Evolutionary conservation across 2,329 filamentous ascomycete genomes (phyloP).

Genomic region (Incumbomyces lentus): DNA sequence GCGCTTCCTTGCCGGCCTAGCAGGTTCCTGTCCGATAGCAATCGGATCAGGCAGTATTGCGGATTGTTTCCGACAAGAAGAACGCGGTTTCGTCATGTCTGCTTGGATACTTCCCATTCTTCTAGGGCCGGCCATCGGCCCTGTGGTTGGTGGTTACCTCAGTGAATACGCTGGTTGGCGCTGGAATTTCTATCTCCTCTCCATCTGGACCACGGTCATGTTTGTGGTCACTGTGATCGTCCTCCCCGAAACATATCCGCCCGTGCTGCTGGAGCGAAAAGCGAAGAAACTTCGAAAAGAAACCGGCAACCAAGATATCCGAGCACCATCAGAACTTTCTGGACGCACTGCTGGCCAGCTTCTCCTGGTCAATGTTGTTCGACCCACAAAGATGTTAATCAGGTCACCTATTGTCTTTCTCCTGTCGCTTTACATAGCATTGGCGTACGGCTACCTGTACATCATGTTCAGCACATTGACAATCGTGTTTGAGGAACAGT

Average conservation of each 20-base stretch:
- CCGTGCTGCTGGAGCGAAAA: conserved; percentile 60
- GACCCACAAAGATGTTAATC: conserved; percentile 79
- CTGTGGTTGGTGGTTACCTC: conserved; percentile 64
- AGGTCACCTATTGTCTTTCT: conserved; percentile 75
- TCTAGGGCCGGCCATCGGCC: conserved; percentile 57
- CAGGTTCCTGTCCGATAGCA: conserved; percentile 78
- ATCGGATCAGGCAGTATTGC: conserved; percentile 72
- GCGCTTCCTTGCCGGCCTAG: conserved; percentile 68
- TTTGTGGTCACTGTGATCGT: conserved; percentile 75
- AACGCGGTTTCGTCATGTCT: conserved; percentile 78
- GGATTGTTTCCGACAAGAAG: conserved; percentile 75
- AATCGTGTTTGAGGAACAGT: conserved; percentile 70
- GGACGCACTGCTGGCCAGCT: conserved; percentile 57
- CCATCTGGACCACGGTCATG: conserved; percentile 60
- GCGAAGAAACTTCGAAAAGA: conserved; percentile 62
- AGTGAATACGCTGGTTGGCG: conserved; percentile 62
- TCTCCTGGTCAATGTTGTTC: conserved; percentile 62
- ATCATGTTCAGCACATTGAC: conserved; percentile 45
- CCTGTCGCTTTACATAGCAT: conserved; percentile 75
- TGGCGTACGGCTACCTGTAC: conserved; percentile 52
- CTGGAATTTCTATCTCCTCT: conserved; percentile 79
- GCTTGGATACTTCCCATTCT: conserved; percentile 48
- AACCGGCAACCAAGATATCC: conserved; percentile 56
- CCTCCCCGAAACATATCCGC: conserved; percentile 82
- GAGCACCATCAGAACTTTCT: conserved; percentile 75